Conservation (phyloP, 495 filamentous ascomycete genomes). For the Alectoria sarmentosa region DNA sequence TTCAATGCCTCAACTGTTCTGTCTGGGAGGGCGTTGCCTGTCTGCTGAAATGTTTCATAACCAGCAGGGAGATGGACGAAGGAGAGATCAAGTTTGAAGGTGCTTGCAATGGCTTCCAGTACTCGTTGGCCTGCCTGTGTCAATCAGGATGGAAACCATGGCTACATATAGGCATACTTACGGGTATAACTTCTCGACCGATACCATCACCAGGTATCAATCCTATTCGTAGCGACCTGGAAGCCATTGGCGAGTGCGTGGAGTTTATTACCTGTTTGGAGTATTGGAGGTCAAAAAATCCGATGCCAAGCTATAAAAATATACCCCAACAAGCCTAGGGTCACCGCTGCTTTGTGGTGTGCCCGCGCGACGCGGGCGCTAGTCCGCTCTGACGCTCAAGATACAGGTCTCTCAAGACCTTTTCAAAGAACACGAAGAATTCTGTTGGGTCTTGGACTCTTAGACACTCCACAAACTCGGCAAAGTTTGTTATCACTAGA, state of each 20-base stretch:
- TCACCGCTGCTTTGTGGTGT: too few relatives aligned
- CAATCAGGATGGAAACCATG: conserved; percentile 11
- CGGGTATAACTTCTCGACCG: conserved; percentile 94
- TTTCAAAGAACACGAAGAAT: too few relatives aligned
- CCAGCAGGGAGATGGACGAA: conserved; percentile 90
- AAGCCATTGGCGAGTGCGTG: conserved; percentile 32
- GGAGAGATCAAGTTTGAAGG: conserved; percentile 81
- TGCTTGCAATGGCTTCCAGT: conserved; percentile 80
- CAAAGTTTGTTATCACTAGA: too few relatives aligned
- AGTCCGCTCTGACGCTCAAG: too few relatives aligned
- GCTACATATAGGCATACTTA: conserved; percentile 28
- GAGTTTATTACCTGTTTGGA: too few relatives aligned
- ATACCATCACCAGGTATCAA: conserved; percentile 98
- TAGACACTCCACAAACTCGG: too few relatives aligned
- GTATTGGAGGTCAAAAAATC: too few relatives aligned
- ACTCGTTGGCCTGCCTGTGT: conserved; percentile 70
- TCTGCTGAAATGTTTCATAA: conserved; percentile 85
- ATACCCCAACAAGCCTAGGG: too few relatives aligned
- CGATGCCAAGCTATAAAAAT: too few relatives aligned
- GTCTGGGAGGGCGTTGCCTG: conserved; percentile 79
- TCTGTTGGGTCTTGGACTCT: too few relatives aligned
- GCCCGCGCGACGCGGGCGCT: too few relatives aligned
- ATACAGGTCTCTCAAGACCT: too few relatives aligned
- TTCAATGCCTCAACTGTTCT: conserved; percentile 79
- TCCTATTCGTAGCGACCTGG: conserved; percentile 54